Percentiles rank a stretch among this genome's conserved stretches.
Evolutionary conservation across 306 rosid genomes (phyloP).

Genomic region (Inga oerstediana): DNA sequence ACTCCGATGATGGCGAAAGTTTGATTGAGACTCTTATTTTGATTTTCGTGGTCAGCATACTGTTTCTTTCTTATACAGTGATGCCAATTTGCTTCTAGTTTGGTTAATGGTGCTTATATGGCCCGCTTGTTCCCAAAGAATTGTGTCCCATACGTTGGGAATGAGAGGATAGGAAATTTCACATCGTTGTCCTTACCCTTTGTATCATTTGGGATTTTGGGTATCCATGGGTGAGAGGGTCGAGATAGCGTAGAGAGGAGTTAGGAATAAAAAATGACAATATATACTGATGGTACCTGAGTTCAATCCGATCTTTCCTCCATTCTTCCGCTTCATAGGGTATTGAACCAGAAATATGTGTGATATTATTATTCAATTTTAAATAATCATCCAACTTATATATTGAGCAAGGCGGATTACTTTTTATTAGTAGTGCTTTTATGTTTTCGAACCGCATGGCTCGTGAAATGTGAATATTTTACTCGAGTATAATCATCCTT

Average conservation of each 20-base stretch:
- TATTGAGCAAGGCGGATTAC: neutral
- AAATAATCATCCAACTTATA: conserved; percentile 18
- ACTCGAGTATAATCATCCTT: neutral
- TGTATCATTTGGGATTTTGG: neutral
- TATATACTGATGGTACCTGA: neutral
- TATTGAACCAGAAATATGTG: neutral
- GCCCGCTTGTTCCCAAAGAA: neutral
- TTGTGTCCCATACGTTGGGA: neutral
- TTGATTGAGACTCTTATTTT: conserved; percentile 23
- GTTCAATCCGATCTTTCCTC: too few species aligned
- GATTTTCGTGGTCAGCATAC: conserved; percentile 19
- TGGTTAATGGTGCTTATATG: neutral
- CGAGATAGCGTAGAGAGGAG: neutral
- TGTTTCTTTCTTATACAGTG: conserved; percentile 5
- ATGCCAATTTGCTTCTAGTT: conserved; percentile 9
- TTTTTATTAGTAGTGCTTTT: too few species aligned
- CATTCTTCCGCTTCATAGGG: too few species aligned
- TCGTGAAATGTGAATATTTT: neutral
- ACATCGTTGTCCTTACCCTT: neutral
- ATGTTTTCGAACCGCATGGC: neutral
- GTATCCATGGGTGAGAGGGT: neutral
- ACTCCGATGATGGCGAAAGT: conserved; percentile 1
- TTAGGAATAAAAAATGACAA: neutral
- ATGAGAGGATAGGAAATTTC: neutral
- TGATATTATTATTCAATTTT: conserved; percentile 7